phyloP scores from a whole-genome alignment of 257 asterid species.

The Ocimum tenuiflorum region DNA sequence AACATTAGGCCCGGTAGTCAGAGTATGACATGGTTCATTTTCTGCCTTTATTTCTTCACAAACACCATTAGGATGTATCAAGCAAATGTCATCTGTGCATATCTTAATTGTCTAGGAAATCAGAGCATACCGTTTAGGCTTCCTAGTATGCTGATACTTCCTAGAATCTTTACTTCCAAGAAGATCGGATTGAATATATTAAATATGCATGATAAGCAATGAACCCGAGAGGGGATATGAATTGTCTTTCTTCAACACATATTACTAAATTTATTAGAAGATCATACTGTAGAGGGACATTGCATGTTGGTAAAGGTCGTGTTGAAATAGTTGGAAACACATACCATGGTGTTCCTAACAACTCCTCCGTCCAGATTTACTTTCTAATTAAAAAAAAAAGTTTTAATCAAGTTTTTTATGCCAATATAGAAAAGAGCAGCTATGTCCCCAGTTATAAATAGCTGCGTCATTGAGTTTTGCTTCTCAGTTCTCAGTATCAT shows the following conservation, averaged over 20 bases:
- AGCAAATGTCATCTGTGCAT: conserved; percentile 6
- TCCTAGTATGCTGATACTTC: neutral
- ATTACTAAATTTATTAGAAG: too few relatives aligned
- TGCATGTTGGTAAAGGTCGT: neutral
- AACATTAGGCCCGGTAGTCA: too few relatives aligned
- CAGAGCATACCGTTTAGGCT: neutral
- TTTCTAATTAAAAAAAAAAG: neutral
- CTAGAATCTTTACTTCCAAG: neutral
- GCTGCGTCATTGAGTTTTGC: neutral
- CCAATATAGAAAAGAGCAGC: neutral
- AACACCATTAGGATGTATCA: neutral
- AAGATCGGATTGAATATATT: neutral
- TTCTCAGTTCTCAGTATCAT: neutral
- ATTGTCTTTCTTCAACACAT: neutral
- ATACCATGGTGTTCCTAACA: too few relatives aligned
- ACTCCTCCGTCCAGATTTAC: too few relatives aligned
- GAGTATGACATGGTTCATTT: too few relatives aligned
- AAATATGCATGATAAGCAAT: neutral
- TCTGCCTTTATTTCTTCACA: too few relatives aligned
- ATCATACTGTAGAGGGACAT: too few relatives aligned
- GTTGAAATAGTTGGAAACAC: neutral
- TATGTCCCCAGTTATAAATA: neutral
- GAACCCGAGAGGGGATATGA: neutral
- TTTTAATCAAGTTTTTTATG: neutral
- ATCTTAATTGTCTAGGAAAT: neutral